Base-by-base conservation (phyloP, 1,284 basidiomycete species). In the Malassezia sympodialis region DNA sequence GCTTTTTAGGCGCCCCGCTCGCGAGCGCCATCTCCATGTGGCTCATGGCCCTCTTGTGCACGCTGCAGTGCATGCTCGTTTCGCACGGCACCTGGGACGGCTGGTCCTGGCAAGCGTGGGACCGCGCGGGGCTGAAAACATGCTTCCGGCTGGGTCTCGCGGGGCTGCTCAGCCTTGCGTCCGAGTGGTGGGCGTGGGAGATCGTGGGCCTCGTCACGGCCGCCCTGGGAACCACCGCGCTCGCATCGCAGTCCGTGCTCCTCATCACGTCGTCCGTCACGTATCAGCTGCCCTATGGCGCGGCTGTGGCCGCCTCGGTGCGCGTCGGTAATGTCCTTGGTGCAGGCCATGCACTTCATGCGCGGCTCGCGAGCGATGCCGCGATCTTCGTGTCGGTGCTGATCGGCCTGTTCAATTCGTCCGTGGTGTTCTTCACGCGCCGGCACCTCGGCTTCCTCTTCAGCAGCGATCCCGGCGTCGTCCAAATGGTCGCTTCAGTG, bases 141-240 rank as follows among this genome's bases (percentile, higher is more conserved):
- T 65, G 66, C 23, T 51, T 60, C 12, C 52, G 34, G 24, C 61
- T 73, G 27, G 70, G 70, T n/a, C 59, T 67, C 24, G 64, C 65
- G 1, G 64, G 65, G 27, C 65, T 66, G 53, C 77, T 94, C 8
- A 89, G 87, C 6, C 72, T 80, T 8, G 86, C 85, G 1, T 82
- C 82, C 8, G 88, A 91, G 72, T 91, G 88, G 89, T 90, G 88
- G 87, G 84, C 84, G 32, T 90, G 88, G 88, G 88, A 90, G 79
- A 65, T 82, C 75, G 34, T 86, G 83, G 43, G 63, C 21, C 56
- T 65, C 6, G 60, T 63, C 24, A 71, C 67, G 17, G 59, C 60
- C 42, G 53, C 58, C 27, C 65, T 75, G 14, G 74, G 75, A 27
- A 76, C 80, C 0, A 76, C 76, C 2, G 73, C 76, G 1, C 75